Evolutionary conservation across 2,329 filamentous ascomycete species (phyloP), one percentile per base, ranked within the genome.

Genomic region (Amylocarpus encephaloides): DNA sequence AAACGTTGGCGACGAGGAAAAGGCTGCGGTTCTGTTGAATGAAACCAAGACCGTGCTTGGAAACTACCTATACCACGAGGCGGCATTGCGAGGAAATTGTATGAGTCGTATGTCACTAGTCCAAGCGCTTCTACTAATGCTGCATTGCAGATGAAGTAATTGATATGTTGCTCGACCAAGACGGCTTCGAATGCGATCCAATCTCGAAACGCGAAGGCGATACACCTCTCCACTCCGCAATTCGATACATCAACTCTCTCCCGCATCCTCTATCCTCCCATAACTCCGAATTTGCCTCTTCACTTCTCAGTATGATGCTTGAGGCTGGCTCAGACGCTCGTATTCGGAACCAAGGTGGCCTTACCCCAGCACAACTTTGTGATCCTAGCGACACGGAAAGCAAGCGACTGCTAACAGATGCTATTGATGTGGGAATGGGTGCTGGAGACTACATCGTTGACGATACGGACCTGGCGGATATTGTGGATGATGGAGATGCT

Each of bases 51-150:
- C 93, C 62, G 82, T 90, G 10, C 77, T 96, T 71, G 93, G 93
- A 46, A 91, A 92, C 70, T 82, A 92, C 66, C 82, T 91, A 30
- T 83, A 96, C 67, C 93, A 97, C 70, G 82, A 96, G 61, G 93
- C 91, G 44, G 92, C 92, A 30, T 77, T 80, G 29, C 83, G 83
- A 58, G 93, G 93, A 61, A 88, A 90, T 71, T 95, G 88, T 92
- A 74, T 61, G 84, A 45, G 19, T 26, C 42, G 11, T 43, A 30
- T 48, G 11, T 35, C 19, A 26, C 36, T 19, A 29, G n/a, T 10
- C 36, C n/a, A 42, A 32, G 5, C 3, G 2, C 18, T 30, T 11
- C 11, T 36, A 42, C n/a, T 36, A 49, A 51, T 41, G 26, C 22
- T 36, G 12, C 2, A 18, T 34, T 16, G n/a, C 41, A 87, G 84